phyloP scores from a whole-genome alignment of 208 protist genomes.

The Acanthamoeba healyi region DNA sequence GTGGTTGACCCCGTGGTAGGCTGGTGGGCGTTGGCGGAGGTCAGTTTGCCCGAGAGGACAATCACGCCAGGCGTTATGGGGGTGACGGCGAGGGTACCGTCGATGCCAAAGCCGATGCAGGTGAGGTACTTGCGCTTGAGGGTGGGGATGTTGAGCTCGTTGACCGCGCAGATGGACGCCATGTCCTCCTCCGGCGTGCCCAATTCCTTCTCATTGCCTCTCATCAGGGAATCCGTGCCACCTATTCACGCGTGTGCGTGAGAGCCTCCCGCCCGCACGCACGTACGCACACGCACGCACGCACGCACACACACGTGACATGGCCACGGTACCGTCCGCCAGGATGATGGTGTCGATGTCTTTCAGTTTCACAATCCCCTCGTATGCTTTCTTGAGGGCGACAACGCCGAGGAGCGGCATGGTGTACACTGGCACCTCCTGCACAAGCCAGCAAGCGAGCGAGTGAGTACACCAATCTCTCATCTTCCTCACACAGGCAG shows the following conservation, averaged over 20 bases:
- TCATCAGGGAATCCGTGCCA: slow-evolving; percentile 11
- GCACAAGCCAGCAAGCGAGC: not conserved
- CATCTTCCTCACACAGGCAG: not conserved
- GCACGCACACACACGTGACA: not conserved
- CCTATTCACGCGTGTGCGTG: not conserved
- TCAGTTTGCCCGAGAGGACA: no score
- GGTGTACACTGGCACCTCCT: slow-evolving; percentile 36
- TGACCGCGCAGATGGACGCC: slow-evolving; percentile 22
- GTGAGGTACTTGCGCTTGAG: slow-evolving; percentile 23
- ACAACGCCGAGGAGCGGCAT: not conserved
- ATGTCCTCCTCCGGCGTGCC: slow-evolving; percentile 31
- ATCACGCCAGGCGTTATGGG: no score
- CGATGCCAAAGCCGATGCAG: slow-evolving; percentile 49
- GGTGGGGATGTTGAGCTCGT: not conserved
- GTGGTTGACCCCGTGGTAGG: slow-evolving; percentile 32
- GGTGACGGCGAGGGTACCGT: not conserved
- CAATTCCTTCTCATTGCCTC: slow-evolving; percentile 23
- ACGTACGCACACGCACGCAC: no score
- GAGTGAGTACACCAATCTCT: not conserved
- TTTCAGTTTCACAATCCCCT: not conserved
- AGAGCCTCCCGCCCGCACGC: no score
- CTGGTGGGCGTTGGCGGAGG: not conserved
- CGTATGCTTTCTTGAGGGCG: not conserved
- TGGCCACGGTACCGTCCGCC: not conserved
- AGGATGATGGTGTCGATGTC: slow-evolving; percentile 45